A percentile compares a stretch with the other conserved stretches of the same genome.
These are phyloP conservation scores for Bremia lactucae DNA, from an alignment of 352 stramenopile genomes.

Conservation along the genomic window DNA sequence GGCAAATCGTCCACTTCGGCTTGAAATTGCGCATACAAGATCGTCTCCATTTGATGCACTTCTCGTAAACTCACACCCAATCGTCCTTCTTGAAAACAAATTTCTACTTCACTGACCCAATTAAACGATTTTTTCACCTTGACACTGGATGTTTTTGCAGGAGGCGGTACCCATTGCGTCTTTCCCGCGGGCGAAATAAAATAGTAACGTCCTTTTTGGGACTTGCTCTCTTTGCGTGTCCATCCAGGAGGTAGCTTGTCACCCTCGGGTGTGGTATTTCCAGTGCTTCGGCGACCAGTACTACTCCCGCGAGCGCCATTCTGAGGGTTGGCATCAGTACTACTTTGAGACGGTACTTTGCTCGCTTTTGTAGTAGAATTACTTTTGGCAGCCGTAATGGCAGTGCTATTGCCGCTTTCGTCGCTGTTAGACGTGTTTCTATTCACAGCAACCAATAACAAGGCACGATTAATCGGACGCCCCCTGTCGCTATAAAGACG, in stretches of 20 bases:
- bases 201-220: conserved; percentile 77
- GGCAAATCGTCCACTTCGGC: conserved; percentile 82
- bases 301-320: conserved; percentile 13
- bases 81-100: conserved; percentile 71
- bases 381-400: neutral
- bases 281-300: conserved; percentile 15
- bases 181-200: conserved; percentile 76
- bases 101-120: conserved; percentile 76
- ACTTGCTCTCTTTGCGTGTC: conserved; percentile 79
- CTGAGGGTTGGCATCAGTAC: conserved; percentile 6
- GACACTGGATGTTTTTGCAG: conserved; percentile 12
- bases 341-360: conserved; percentile 4
- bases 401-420: conserved; percentile 3
- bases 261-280: conserved; percentile 12
- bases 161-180: conserved; percentile 69
- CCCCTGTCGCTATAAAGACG: neutral
- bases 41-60: conserved; percentile 63
- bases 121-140: conserved; percentile 51
- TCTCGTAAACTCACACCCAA: conserved; percentile 76
- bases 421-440: conserved; percentile 12
- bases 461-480: neutral
- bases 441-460: too few species aligned
- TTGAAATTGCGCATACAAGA: conserved; percentile 78
- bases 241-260: conserved; percentile 59
- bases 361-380: conserved; percentile 2